Percentiles rank a stretch among this genome's conserved stretches.
These are phyloP conservation scores for Xanthoconium separans DNA, from an alignment of 1,284 basidiomycete species.

Conservation along the genomic window DNA sequence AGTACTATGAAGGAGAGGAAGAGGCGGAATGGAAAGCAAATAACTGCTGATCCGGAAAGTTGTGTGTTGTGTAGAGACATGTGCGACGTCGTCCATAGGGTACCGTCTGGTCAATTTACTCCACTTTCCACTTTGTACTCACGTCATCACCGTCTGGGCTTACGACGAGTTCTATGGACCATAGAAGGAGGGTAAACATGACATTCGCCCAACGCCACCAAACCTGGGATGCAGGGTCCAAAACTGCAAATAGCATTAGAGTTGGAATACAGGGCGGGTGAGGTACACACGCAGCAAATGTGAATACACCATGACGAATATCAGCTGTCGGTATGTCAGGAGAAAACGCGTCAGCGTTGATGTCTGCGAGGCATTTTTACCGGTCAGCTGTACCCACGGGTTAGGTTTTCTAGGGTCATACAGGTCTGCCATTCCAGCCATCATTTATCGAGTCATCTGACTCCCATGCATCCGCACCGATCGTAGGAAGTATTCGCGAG, in stretches of 20 bases:
- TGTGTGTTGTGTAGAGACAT: constrained; percentile 7
- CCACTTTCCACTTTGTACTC: constrained; percentile 76
- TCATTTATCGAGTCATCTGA: constrained; percentile 60
- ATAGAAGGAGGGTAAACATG: constrained; percentile 77
- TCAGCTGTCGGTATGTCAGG: constrained; percentile 77
- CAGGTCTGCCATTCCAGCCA: constrained; percentile 72
- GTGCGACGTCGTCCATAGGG: constrained; percentile 8
- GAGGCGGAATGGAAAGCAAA: constrained; percentile 78
- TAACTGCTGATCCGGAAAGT: constrained; percentile 19
- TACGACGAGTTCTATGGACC: constrained; percentile 78
- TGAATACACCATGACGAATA: constrained; percentile 84
- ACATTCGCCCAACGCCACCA: constrained; percentile 91
- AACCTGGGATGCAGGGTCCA: constrained; percentile 82
- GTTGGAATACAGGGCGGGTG: not conserved
- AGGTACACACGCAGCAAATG: constrained; percentile 67
- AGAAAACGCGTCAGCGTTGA: constrained; percentile 70
- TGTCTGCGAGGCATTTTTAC: constrained; percentile 47
- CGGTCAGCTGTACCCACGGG: constrained; percentile 1
- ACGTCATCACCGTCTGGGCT: constrained; percentile 72
- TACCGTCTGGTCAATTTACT: constrained; percentile 40
- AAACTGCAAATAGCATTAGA: constrained; percentile 42
- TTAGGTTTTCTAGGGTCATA: constrained; percentile 34
- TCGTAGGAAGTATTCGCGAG: constrained; percentile 79
- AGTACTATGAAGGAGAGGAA: constrained; percentile 72
- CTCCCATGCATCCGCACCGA: constrained; percentile 80